Percentiles rank a stretch among this genome's conserved stretches.
Conservation (phyloP, 2,329 filamentous ascomycete species). For the Cercospora berteroae region DNA sequence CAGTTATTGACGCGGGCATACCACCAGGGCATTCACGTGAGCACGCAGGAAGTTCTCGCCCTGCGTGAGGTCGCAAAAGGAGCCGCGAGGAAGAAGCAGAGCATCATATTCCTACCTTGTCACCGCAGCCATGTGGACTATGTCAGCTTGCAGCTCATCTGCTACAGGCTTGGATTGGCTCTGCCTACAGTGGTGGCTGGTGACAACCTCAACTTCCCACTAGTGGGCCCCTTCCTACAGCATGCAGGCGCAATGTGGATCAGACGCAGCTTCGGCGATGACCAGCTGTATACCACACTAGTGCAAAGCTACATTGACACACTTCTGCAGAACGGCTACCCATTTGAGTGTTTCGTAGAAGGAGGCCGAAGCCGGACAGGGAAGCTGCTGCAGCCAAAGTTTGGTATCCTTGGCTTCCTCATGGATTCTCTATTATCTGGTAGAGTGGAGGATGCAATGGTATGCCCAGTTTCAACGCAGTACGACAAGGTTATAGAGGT, state of each 20-base stretch:
- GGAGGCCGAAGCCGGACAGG: slow-evolving; percentile 89
- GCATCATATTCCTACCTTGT: slow-evolving; percentile 91
- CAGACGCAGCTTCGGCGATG: slow-evolving; percentile 84
- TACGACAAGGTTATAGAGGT: slow-evolving; percentile 99
- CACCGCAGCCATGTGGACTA: slow-evolving; percentile 97
- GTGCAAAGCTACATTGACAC: slow-evolving; percentile 97
- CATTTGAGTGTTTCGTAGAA: slow-evolving; percentile 97
- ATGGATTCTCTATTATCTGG: slow-evolving; percentile 87
- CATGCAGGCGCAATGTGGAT: slow-evolving; percentile 98
- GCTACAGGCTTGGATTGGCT: slow-evolving; percentile 85
- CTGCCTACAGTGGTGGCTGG: slow-evolving; percentile 90
- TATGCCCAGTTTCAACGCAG: slow-evolving; percentile 94
- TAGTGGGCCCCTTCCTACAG: slow-evolving; percentile 86
- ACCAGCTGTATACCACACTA: slow-evolving; percentile 84
- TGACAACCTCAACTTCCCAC: slow-evolving; percentile 92
- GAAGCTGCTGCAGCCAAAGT: slow-evolving; percentile 90
- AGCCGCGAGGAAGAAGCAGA: slow-evolving; percentile 83
- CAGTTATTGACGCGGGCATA: slow-evolving; percentile 90
- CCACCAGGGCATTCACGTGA: slow-evolving; percentile 94
- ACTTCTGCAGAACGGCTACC: slow-evolving; percentile 82
- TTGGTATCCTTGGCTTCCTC: slow-evolving; percentile 89
- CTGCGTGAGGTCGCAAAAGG: slow-evolving; percentile 77
- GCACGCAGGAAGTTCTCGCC: slow-evolving; percentile 85
- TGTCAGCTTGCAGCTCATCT: slow-evolving; percentile 90
- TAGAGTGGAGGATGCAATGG: slow-evolving; percentile 82